These are phyloP conservation scores for Boletus rufocinnamomeus DNA, from an alignment of 768 basidiomycete species.

Conservation along the genomic window DNA sequence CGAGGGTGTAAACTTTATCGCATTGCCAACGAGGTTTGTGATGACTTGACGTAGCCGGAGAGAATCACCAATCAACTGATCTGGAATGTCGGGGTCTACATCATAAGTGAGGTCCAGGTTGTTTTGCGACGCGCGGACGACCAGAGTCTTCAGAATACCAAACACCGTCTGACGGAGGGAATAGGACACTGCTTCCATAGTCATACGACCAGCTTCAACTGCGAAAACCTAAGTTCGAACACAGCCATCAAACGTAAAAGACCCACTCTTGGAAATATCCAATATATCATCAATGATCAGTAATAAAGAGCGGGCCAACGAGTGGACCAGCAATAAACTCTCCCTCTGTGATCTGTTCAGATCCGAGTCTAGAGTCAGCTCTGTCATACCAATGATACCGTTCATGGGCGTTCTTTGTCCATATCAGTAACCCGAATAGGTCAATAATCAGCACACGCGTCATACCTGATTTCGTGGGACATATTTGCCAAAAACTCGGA, in stretches of 20 bases:
- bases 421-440: slow-evolving; percentile 13
- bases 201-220: slow-evolving; percentile 99
- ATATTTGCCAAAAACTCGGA: slow-evolving; percentile 99
- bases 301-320: slow-evolving; percentile 86
- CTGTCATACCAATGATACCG: slow-evolving; percentile 99
- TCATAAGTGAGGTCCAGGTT: slow-evolving; percentile 96
- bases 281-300: slow-evolving; percentile 99
- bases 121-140: slow-evolving; percentile 96
- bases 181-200: slow-evolving; percentile 98
- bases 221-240: slow-evolving; percentile 11
- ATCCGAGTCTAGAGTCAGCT: slow-evolving; percentile 94
- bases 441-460: slow-evolving; percentile 13
- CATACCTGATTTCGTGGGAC: slow-evolving; percentile 93
- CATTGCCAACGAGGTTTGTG: slow-evolving; percentile 93
- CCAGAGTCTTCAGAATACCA: slow-evolving; percentile 95
- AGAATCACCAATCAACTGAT: slow-evolving; percentile 96
- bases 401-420: slow-evolving; percentile 94
- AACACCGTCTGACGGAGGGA: slow-evolving; percentile 97
- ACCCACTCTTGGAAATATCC: slow-evolving; percentile 98
- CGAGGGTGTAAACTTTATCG: slow-evolving; percentile 94
- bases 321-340: slow-evolving; percentile 93
- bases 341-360: slow-evolving; percentile 93
- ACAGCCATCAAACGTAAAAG: not conserved
- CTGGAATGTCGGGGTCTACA: slow-evolving; percentile 93
- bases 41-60: slow-evolving; percentile 93